Base-by-base conservation (phyloP, 371 early-diverging fungal species). In the Circinella minor region DNA sequence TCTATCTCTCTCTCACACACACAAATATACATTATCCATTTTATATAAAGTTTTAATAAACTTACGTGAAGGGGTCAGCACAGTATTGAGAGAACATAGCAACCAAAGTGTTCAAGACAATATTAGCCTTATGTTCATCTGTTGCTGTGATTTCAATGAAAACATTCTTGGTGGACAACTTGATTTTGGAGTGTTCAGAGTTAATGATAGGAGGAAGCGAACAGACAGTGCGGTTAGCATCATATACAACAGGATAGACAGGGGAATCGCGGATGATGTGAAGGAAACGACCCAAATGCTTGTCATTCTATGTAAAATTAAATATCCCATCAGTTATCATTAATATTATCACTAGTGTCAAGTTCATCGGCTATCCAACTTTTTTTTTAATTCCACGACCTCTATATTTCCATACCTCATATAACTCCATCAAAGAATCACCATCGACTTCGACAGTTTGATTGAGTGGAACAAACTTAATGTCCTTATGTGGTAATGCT, bases 191-290 rank as follows among this genome's bases (percentile, higher is more conserved):
- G 79, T 94, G 94, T 65, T 99, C 93, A 70, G 95, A 91, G 92
- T 99, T 99, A 87, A 99, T 99, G 78, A 99, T 94, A 39, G 99
- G 99, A n/a, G 99, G 99, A 66, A 99, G 86, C 60, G 98, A 98
- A 73, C 98, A 85, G 8, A 99, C 98, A 51, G 81, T 80, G 55
- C 92, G 89, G 49, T 92, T 91, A 66, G 88, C 83, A 81, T 99
- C 99, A 71, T 86, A 91, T 55, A 99, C 90, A 47, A 98, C 92
- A 36, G 98, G 99, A 81, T 93, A 99, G 46, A 92, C 91, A 3
- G 98, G 96, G 37, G 92, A 91, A 69, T 96, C 93, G 66, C 94
- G 90, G 74, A 98, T 95, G 71, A 99, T 96, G 65, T 87, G 93
- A 76, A 99, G 85, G 90, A 91, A 99, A 79, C 95, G 95, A 74